Percentiles rank a stretch among this genome's conserved stretches.
Conservation (phyloP, 164 flowering plant genomes). For the Tinospora cordifolia region DNA sequence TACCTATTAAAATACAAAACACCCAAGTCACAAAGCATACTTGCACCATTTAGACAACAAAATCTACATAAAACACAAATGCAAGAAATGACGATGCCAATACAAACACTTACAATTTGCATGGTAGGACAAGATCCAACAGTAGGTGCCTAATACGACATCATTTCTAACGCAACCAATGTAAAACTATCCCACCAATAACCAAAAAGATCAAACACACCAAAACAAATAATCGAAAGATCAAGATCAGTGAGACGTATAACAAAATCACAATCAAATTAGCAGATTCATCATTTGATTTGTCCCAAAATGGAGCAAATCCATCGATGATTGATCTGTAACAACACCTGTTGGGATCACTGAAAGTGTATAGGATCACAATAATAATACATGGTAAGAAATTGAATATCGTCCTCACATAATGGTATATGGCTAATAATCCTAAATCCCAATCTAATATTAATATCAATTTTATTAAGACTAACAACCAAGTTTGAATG, state of each 20-base stretch:
- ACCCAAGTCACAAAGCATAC: not conserved
- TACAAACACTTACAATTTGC: constrained; percentile 31
- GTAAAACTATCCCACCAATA: not conserved
- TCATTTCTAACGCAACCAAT: constrained; percentile 22
- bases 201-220: not conserved
- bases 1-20: constrained; percentile 33
- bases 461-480: too few relatives aligned
- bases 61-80: not conserved
- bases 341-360: too few relatives aligned
- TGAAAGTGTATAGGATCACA: too few relatives aligned
- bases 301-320: not conserved
- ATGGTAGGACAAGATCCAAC: constrained; percentile 30
- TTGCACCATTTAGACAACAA: not conserved
- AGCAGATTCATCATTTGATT: too few relatives aligned
- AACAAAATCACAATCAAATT: not conserved
- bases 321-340: not conserved
- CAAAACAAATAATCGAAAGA: not conserved
- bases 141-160: constrained; percentile 26
- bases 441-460: too few relatives aligned
- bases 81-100: not conserved
- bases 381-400: too few relatives aligned
- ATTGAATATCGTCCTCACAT: too few relatives aligned
- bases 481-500: too few relatives aligned
- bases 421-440: too few relatives aligned
- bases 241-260: not conserved